These are phyloP conservation scores for Xylaria sp. DNA, from an alignment of 2,329 filamentous ascomycete genomes.

Conservation along the genomic window DNA sequence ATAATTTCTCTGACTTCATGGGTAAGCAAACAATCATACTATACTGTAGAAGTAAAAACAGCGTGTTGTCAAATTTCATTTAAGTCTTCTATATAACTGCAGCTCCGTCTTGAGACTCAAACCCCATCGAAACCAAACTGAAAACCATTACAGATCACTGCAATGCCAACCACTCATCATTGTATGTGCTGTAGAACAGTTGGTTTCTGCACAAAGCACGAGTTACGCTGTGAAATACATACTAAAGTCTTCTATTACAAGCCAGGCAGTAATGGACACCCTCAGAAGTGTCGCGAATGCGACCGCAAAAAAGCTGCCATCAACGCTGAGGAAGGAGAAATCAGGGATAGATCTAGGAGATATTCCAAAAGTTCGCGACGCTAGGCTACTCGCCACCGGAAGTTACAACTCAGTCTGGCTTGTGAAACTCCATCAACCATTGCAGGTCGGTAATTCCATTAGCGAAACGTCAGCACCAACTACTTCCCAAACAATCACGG, in stretches of 20 bases:
- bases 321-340: background rate
- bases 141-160: background rate
- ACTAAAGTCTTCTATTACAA: constrained; percentile 18
- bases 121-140: background rate
- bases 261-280: background rate
- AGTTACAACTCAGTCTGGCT: constrained; percentile 22
- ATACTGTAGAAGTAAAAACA: background rate
- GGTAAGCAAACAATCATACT: background rate
- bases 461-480: background rate
- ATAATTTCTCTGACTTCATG: background rate
- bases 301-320: background rate
- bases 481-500: too few species aligned
- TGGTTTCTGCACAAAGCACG: constrained; percentile 5
- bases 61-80: background rate
- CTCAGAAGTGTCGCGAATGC: constrained; percentile 7
- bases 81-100: background rate
- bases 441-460: background rate
- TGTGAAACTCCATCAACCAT: constrained; percentile 1
- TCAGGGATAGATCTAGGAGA: background rate
- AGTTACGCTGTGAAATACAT: constrained; percentile 4
- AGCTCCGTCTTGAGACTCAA: background rate
- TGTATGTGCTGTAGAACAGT: constrained; percentile 6
- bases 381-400: constrained; percentile 1
- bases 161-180: constrained; percentile 8
- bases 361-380: background rate